These are phyloP conservation scores for Albatrellus sp. DNA, from an alignment of 1,284 basidiomycete genomes.

Conservation along the genomic window DNA sequence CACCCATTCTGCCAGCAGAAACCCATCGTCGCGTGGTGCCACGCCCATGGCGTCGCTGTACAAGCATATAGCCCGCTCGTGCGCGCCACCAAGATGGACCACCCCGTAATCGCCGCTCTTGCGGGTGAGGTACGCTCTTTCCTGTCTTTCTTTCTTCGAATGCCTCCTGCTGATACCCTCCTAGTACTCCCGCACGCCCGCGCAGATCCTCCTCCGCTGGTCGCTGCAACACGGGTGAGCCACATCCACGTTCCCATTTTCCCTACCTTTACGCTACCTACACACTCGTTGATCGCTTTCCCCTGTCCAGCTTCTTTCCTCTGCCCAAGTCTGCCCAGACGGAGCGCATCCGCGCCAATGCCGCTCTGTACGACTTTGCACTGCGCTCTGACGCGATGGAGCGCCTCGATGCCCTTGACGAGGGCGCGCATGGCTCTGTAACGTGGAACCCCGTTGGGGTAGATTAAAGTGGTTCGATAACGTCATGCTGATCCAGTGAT, in stretches of 20 bases:
- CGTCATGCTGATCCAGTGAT: too few species aligned
- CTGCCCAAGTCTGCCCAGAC: constrained; percentile 69
- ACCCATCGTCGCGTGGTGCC: constrained; percentile 70
- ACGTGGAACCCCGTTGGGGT: constrained; percentile 59
- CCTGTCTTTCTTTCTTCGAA: background rate
- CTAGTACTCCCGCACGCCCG: constrained; percentile 31
- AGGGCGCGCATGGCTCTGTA: constrained; percentile 46
- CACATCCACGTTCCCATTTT: background rate
- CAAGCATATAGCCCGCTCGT: constrained; percentile 73
- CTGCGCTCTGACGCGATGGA: constrained; percentile 51
- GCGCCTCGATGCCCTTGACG: constrained; percentile 48
- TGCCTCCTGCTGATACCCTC: background rate
- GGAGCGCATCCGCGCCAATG: constrained; percentile 56
- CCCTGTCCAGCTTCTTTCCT: constrained; percentile 40
- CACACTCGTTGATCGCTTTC: background rate
- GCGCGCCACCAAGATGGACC: constrained; percentile 39
- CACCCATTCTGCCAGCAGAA: constrained; percentile 79
- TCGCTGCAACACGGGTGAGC: constrained; percentile 58
- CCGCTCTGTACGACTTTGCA: constrained; percentile 60
- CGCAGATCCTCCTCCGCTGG: constrained; percentile 76
- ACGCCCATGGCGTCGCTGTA: constrained; percentile 52
- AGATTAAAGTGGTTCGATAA: background rate
- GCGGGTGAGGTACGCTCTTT: constrained; percentile 37
- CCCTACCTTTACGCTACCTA: background rate
- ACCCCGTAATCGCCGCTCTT: constrained; percentile 39